Evolutionary conservation across 1,284 basidiomycete genomes (phyloP), one percentile per base, ranked within the genome.

Genomic region (Gomphus sp.): DNA sequence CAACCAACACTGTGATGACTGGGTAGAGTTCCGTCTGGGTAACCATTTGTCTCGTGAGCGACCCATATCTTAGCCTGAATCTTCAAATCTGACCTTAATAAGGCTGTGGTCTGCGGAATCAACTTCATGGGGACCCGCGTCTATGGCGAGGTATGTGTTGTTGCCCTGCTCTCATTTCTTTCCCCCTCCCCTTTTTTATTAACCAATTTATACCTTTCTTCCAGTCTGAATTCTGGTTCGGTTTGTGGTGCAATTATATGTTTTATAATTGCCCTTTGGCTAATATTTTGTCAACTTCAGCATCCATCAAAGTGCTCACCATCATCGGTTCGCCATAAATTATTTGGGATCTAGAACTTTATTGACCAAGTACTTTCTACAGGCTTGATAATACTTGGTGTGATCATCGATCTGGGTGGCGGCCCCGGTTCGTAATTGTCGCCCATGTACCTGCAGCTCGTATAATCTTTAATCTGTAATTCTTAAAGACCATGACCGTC

Each of bases 281-380:
- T 36, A 31, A 43, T 14, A 2, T 36, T 53, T 39, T 10, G 1
- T 41, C 28, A 14, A 14, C 16, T 18, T 55, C 56, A 58, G 57
- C 57, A 6, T 86, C 86, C 5, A 86, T 91, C 71, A 91, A 92
- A 72, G 85, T 92, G 22, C 72, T 91, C 56, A 89, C 88, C 4
- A 89, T 91, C 63, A 76, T 77, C 14, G 50, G 57, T 60, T 18
- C 16, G 52, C 7, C 18, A 41, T 25, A 48, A 37, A 5, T 55
- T 43, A 4, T 25, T 47, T 2, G 10, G 12, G n/a, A 47, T 47
- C 4, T 22, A 47, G 6, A 25, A 11, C 44, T 7, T 25, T 28
- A 10, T 11, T 47, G 41, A 18, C 44, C 4, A 28, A 25, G n/a
- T 12, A 52, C 8, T 41, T 39, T 54, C 16, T 10, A 36, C 25